Evolutionary conservation across 2,329 filamentous ascomycete species (phyloP).

Genomic region (Apiospora saccharicola): DNA sequence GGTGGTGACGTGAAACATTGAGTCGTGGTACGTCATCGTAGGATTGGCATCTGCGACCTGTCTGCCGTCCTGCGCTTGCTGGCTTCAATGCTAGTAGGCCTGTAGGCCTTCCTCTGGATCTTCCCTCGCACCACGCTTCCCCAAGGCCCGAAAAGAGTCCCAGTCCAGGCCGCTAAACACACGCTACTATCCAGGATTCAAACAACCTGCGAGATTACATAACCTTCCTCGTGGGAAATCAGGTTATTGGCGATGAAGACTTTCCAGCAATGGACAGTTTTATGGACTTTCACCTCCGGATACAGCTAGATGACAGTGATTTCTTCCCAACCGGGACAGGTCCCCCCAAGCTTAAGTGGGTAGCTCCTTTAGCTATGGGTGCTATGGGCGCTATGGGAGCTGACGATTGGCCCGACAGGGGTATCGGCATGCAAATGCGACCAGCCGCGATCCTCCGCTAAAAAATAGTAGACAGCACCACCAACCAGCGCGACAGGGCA

Average conservation of each 20-base stretch:
- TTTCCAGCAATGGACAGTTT: not conserved
- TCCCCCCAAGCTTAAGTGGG: not conserved
- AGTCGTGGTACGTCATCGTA: conserved; percentile 28
- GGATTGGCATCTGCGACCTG: conserved; percentile 9
- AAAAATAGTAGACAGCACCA: not conserved
- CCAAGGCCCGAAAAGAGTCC: not conserved
- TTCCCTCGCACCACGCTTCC: not conserved
- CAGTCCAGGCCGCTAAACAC: not conserved
- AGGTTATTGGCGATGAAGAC: not conserved
- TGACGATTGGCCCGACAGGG: conserved; percentile 1
- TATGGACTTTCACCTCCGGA: conserved; percentile 9
- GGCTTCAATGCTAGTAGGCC: too few species aligned
- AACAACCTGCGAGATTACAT: conserved; percentile 11
- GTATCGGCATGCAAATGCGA: conserved; percentile 1
- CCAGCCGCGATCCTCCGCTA: conserved; percentile 18
- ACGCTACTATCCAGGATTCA: not conserved
- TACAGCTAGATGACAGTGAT: conserved; percentile 6
- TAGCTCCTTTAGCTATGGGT: not conserved
- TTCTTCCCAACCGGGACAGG: conserved; percentile 16
- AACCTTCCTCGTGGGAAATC: conserved; percentile 1
- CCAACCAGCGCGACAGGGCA: not conserved
- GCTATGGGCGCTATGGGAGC: not conserved
- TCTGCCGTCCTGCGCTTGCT: not conserved
- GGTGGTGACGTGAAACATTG: conserved; percentile 29
- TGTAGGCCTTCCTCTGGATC: not conserved